Percentiles rank a stretch among this genome's conserved stretches.
Conservation (phyloP, 208 protist species). For the Trypanosoma caninum region DNA sequence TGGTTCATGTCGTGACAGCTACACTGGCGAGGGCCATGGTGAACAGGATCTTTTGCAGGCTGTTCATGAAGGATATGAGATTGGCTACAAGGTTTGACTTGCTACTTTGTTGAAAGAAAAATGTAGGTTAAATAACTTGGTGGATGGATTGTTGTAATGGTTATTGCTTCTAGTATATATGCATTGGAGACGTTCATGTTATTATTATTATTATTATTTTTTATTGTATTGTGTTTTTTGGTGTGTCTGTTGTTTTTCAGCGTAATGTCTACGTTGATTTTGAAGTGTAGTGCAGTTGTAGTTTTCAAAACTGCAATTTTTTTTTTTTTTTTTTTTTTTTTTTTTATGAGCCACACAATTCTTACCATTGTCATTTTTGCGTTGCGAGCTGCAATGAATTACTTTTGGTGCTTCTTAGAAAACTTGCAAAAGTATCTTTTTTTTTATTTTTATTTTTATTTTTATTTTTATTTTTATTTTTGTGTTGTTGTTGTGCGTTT, state of each 20-base stretch:
- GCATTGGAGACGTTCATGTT: no score
- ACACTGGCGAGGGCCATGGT: conserved; percentile 68
- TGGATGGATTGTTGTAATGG: background rate
- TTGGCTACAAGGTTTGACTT: conserved; percentile 77
- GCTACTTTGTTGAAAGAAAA: no score
- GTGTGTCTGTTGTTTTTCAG: background rate
- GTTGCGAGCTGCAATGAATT: no score
- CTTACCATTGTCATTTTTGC: background rate
- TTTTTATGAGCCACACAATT: background rate
- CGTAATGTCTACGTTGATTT: no score
- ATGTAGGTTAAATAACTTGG: no score
- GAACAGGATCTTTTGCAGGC: conserved; percentile 83
- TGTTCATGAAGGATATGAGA: conserved; percentile 83
- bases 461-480: conserved; percentile 13
- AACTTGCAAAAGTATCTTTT: background rate
- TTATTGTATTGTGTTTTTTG: background rate
- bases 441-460: conserved; percentile 8
- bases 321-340: conserved; percentile 10
- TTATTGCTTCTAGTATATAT: conserved; percentile 5
- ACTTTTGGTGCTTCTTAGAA: no score
- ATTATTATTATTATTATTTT: background rate
- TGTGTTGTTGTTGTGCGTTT: no score
- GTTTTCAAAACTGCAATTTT: background rate
- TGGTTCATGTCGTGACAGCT: conserved; percentile 74
- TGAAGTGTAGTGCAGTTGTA: no score